These are phyloP conservation scores for Coemansia sp. DNA, from an alignment of 192 early-diverging fungal species.

Conservation along the genomic window DNA sequence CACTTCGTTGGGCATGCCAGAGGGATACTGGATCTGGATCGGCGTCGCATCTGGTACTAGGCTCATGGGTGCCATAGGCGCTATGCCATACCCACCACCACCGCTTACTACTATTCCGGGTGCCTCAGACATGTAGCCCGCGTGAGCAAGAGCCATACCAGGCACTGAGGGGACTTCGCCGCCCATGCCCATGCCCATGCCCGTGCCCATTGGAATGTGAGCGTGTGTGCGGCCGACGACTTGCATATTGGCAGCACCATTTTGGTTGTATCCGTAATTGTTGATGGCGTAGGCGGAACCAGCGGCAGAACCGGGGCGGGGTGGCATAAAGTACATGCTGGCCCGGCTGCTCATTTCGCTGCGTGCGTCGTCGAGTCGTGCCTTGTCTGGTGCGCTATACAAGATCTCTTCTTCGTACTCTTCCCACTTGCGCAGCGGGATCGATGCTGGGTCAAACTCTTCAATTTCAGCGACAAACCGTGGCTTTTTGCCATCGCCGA, in stretches of 20 bases:
- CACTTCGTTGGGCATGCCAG: conserved; percentile 67
- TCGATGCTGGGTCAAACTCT: conserved; percentile 74
- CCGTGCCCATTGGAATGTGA: conserved; percentile 14
- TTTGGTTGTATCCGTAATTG: conserved; percentile 49
- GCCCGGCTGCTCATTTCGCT: conserved; percentile 57
- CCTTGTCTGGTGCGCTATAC: conserved; percentile 27
- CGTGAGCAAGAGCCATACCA: conserved; percentile 20
- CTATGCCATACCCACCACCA: conserved; percentile 11
- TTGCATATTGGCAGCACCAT: conserved; percentile 44
- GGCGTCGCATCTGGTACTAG: conserved; percentile 10
- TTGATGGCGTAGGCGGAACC: conserved; percentile 44
- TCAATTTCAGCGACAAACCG: conserved; percentile 65
- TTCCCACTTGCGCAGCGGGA: conserved; percentile 81
- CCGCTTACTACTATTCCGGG: not conserved
- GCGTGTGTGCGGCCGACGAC: conserved; percentile 10
- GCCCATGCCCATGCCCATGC: conserved; percentile 13
- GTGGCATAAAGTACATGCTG: conserved; percentile 55
- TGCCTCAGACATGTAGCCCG: conserved; percentile 19
- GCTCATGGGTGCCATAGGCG: conserved; percentile 5
- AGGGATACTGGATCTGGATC: conserved; percentile 36
- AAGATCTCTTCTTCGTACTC: conserved; percentile 74
- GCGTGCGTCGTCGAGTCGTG: conserved; percentile 44
- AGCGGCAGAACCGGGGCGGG: conserved; percentile 48
- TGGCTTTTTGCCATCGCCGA: conserved; percentile 77
- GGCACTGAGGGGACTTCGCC: conserved; percentile 30